Conservation (phyloP, 768 basidiomycete species). For the Suillus alpinus region DNA sequence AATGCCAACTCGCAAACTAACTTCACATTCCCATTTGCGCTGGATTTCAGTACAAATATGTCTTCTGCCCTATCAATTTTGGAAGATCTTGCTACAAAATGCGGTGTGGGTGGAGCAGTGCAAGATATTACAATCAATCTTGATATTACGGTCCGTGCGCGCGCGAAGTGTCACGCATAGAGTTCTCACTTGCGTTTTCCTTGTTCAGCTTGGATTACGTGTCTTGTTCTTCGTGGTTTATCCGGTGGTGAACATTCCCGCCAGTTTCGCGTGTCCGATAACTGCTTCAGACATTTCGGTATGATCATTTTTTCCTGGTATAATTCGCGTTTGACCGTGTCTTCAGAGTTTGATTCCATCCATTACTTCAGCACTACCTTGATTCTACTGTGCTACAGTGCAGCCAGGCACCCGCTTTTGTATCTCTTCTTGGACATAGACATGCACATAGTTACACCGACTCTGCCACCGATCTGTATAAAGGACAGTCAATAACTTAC, state of each 20-base stretch:
- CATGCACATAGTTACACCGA: too few species aligned
- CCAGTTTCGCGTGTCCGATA: conserved; percentile 67
- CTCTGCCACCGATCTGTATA: not conserved
- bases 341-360: conserved; percentile 18
- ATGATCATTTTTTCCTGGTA: not conserved
- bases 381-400: not conserved
- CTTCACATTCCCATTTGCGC: conserved; percentile 73
- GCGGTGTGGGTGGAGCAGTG: conserved; percentile 49
- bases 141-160: conserved; percentile 54
- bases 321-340: conserved; percentile 12
- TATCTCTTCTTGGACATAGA: not conserved
- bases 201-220: conserved; percentile 55
- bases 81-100: conserved; percentile 60
- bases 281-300: conserved; percentile 28
- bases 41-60: conserved; percentile 54
- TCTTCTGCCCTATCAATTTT: conserved; percentile 57
- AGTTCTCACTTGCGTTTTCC: not conserved
- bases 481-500: not conserved
- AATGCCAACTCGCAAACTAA: conserved; percentile 54
- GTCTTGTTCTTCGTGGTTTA: conserved; percentile 65
- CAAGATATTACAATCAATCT: conserved; percentile 59
- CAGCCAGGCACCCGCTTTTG: not conserved
- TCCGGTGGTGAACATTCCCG: conserved; percentile 59
- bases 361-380: conserved; percentile 7
- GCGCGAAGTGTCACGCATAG: conserved; percentile 4